These are phyloP conservation scores for Coniochaeta sp. DNA, from an alignment of 2,329 filamentous ascomycete species.

Conservation along the genomic window DNA sequence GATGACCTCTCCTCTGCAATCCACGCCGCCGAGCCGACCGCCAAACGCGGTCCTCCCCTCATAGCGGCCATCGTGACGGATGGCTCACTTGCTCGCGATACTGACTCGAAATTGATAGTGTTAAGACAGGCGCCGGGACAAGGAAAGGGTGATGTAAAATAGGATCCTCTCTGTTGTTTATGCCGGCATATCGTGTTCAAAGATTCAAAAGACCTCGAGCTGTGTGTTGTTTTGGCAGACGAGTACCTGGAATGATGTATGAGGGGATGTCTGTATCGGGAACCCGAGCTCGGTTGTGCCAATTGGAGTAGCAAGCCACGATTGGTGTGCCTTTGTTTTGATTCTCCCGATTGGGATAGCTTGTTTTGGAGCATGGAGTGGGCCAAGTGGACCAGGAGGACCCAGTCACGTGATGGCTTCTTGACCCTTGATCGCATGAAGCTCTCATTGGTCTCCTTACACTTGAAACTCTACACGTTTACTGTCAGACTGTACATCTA, in stretches of 20 bases:
- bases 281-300: neutral
- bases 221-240: neutral
- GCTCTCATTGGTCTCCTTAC: no score
- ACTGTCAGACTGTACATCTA: no score
- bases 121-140: neutral
- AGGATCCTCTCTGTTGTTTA: neutral
- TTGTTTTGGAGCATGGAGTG: slow-evolving; percentile 13
- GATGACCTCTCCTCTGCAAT: slow-evolving; percentile 76
- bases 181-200: neutral
- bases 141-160: neutral
- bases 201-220: neutral
- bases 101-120: neutral
- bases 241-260: slow-evolving; percentile 1
- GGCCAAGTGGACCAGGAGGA: no score
- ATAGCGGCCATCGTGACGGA: slow-evolving; percentile 23
- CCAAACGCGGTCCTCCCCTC: slow-evolving; percentile 47
- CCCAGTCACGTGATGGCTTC: no score
- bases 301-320: neutral
- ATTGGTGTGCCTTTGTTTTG: slow-evolving; percentile 2
- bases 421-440: no score
- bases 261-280: slow-evolving; percentile 1
- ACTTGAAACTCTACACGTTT: no score
- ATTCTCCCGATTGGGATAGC: neutral
- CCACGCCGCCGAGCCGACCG: slow-evolving; percentile 80
- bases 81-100: neutral